Evolutionary conservation across 1,139 yeast species (phyloP), one percentile per base, ranked within the genome.

Genomic region (Yamadazyma aaseri): DNA sequence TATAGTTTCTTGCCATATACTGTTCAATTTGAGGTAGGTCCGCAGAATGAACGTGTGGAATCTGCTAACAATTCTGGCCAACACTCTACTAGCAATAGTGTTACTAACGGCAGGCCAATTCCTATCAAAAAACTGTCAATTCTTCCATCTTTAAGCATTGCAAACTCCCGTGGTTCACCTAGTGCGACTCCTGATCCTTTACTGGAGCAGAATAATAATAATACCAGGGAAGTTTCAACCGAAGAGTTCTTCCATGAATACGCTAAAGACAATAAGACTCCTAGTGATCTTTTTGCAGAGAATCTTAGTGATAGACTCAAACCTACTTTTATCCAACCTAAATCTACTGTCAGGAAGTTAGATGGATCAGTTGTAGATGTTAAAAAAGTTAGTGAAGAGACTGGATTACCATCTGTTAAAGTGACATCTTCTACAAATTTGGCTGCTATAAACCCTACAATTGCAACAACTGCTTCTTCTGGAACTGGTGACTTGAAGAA

Each of bases 1-100:
- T 8, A 7, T 36, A 79, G 86, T 37, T 81, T 82, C 45, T 63
- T 83, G 26, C 90, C 92, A 3, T 79, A 80, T 48, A 80, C 90
- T 3, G 85, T 81, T 22, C 82, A 79, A 45, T 82, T 82, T 50
- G 82, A 81, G 47, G 73, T 80, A 3, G 70, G 56, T 2, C 41
- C 47, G 9, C 49, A 49, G 23, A 31, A 38, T 5, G 44, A 40
- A 6, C 32, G 12, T 11, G 21, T 7, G 21, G 21, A 7, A 18
- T 7, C 7, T 28, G n/a, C 28, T 35, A 10, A 7, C 21, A 18
- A 9, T 18, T 18, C 20, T 7, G 9, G 9, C 7, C 20, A 18
- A 18, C 6, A 9, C 8, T 18, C 20, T 18, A 36, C 33, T 3
- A 30, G 39, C 12, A 21, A 46, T 5, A 43, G 41, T 29, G 26